Evolutionary conservation across 164 flowering plant genomes (phyloP).

Genomic region (Platanus orientalis): DNA sequence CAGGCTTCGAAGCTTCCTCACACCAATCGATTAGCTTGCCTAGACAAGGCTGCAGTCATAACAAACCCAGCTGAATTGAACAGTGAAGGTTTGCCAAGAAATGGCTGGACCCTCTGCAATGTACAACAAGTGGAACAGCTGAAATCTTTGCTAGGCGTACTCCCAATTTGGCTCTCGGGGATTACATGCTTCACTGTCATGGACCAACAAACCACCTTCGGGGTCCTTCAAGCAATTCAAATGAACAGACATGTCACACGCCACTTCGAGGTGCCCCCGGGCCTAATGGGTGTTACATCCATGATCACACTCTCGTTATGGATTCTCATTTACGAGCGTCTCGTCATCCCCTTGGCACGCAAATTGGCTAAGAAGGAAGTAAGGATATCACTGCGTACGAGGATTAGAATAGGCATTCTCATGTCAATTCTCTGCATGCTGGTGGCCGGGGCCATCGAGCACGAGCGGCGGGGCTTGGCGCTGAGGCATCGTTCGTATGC

Average conservation of each 20-base stretch:
- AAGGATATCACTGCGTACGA: constrained; percentile 30
- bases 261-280: constrained; percentile 45
- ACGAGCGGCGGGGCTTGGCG: constrained; percentile 31
- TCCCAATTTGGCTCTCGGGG: constrained; percentile 53
- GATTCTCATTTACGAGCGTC: constrained; percentile 41
- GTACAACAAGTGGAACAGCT: constrained; percentile 55
- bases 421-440: constrained; percentile 39
- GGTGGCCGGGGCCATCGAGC: constrained; percentile 36
- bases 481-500: constrained; percentile 17
- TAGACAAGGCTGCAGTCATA: constrained; percentile 39
- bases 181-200: constrained; percentile 34
- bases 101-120: constrained; percentile 50
- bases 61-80: constrained; percentile 26
- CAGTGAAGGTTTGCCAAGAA: constrained; percentile 24
- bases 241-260: constrained; percentile 26
- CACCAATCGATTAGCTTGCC: constrained; percentile 23
- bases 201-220: constrained; percentile 50
- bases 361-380: constrained; percentile 19
- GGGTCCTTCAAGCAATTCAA: constrained; percentile 51
- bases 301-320: constrained; percentile 49
- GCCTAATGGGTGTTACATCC: constrained; percentile 37
- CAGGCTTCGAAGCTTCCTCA: constrained; percentile 7
- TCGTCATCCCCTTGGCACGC: constrained; percentile 23
- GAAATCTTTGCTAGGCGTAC: constrained; percentile 34
- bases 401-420: constrained; percentile 42